Evolutionary conservation across 208 protist species (phyloP), one percentile per base, ranked within the genome.

Genomic region (Borovskyia barvae): DNA sequence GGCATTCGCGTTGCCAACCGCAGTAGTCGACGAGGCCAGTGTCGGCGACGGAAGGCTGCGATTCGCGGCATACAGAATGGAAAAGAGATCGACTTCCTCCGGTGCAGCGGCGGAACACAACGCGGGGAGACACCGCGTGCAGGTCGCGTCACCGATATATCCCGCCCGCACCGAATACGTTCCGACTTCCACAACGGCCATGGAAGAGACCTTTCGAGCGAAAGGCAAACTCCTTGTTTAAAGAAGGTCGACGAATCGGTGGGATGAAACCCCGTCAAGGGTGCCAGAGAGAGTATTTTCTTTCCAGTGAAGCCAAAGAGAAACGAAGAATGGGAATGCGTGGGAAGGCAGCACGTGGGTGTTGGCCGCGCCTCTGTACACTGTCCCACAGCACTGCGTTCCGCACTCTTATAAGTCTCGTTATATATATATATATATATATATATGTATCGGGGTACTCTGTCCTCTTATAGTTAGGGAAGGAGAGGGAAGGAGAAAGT

Each of bases 151-250:
- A 30, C 88, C 88, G 51, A 87, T 66, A 52, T 92, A 92, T 3
- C 88, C 88, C 14, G 73, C 80, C 25, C 88, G 77, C 1, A 82
- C 55, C 24, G 53, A 71, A 62, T 76, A 89, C 25, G 77, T 78
- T 9, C 88, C 88, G 14, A 95, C 56, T 49, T 95, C 88, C 35
- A 94, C 82, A 14, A 92, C 85, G 15, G 88, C 79, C 88, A 93
- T 93, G n/a, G 25, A 24, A 19, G 6, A 52, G 12, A 22, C 15
- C 35, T n/a, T 46, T 37, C 7, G 48, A 28, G 4, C 51, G 2
- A 30, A 15, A 19, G 20, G 4, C 20, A 17, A 41, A 22, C 2
- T 42, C 15, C 32, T 14, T 24, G 52, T 55, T 59, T 66, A 30
- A 49, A 33, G 36, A 66, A 65, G 7, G 24, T 19, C 36, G 52